These are phyloP conservation scores for Perkinsela sp. DNA, from an alignment of 208 protist species.

Conservation along the genomic window DNA sequence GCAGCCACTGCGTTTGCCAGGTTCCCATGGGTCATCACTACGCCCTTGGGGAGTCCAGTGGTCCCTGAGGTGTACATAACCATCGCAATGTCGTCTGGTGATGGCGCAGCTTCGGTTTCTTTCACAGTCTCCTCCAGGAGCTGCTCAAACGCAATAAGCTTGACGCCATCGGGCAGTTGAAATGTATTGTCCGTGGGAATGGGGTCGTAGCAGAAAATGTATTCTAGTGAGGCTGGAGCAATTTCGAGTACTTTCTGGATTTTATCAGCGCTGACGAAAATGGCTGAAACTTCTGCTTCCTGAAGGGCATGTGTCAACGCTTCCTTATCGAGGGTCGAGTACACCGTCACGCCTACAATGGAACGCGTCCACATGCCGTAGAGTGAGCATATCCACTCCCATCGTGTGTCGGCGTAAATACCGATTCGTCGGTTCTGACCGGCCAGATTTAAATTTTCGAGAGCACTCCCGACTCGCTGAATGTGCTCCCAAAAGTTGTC, in stretches of 20 bases:
- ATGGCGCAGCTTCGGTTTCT: slow-evolving; percentile 1
- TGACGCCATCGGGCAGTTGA: not conserved
- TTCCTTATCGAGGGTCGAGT: slow-evolving; percentile 46
- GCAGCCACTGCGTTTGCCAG: slow-evolving; percentile 20
- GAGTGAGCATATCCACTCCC: slow-evolving; percentile 30
- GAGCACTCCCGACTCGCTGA: slow-evolving; percentile 13
- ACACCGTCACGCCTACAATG: slow-evolving; percentile 29
- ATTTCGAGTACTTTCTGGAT: slow-evolving; percentile 7
- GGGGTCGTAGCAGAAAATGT: slow-evolving; percentile 1
- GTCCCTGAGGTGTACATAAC: slow-evolving; percentile 59
- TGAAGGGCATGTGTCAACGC: slow-evolving; percentile 22
- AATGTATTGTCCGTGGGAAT: not conserved
- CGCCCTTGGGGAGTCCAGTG: slow-evolving; percentile 40
- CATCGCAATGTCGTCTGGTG: slow-evolving; percentile 51
- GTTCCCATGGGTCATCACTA: slow-evolving; percentile 38
- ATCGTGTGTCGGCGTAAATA: slow-evolving; percentile 47
- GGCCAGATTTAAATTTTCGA: slow-evolving; percentile 14
- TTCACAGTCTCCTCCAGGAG: slow-evolving; percentile 6
- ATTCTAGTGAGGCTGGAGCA: not conserved
- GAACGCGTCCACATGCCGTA: slow-evolving; percentile 32
- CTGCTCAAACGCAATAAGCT: not conserved
- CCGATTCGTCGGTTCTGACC: slow-evolving; percentile 10
- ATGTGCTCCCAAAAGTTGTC: slow-evolving; percentile 12
- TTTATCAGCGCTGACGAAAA: slow-evolving; percentile 26
- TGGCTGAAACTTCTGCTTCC: slow-evolving; percentile 20